Conservation (phyloP, 1,284 basidiomycete species). For the Tilletiopsis washingtonensis region DNA sequence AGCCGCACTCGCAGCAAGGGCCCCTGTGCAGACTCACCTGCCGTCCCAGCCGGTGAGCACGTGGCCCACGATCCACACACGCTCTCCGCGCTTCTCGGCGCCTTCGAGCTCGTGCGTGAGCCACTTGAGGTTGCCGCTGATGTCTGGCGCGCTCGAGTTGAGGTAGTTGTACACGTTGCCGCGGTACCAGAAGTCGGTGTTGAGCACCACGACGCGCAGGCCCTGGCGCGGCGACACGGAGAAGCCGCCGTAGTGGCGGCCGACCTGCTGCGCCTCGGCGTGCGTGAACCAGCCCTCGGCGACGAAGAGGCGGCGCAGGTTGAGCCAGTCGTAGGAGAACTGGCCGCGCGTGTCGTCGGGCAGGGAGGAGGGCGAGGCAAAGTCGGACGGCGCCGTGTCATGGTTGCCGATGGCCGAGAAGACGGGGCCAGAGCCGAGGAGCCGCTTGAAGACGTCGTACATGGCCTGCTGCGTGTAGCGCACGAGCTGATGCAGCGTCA, state of each 20-base stretch:
- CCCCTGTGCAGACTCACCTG: too few species aligned
- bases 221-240: constrained; percentile 63
- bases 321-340: constrained; percentile 43
- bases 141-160: constrained; percentile 63
- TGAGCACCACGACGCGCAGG: constrained; percentile 65
- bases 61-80: constrained; percentile 70
- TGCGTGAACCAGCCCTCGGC: constrained; percentile 62
- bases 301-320: constrained; percentile 19
- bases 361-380: constrained; percentile 23
- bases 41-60: constrained; percentile 62
- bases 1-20: too few species aligned
- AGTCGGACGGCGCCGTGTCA: constrained; percentile 38
- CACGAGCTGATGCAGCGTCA: too few species aligned
- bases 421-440: constrained; percentile 34
- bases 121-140: constrained; percentile 67
- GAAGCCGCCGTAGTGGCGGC: constrained; percentile 66
- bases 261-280: constrained; percentile 56
- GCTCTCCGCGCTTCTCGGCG: constrained; percentile 31
- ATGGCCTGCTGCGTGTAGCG: constrained; percentile 42
- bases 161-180: constrained; percentile 65
- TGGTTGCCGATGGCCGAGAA: constrained; percentile 45
- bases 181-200: constrained; percentile 56
- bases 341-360: constrained; percentile 21
- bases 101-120: constrained; percentile 68
- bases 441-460: constrained; percentile 28